Percentiles rank a stretch among this genome's conserved stretches.
These are phyloP conservation scores for Dioszegia aurantiaca DNA, from an alignment of 768 basidiomycete species.

Conservation along the genomic window DNA sequence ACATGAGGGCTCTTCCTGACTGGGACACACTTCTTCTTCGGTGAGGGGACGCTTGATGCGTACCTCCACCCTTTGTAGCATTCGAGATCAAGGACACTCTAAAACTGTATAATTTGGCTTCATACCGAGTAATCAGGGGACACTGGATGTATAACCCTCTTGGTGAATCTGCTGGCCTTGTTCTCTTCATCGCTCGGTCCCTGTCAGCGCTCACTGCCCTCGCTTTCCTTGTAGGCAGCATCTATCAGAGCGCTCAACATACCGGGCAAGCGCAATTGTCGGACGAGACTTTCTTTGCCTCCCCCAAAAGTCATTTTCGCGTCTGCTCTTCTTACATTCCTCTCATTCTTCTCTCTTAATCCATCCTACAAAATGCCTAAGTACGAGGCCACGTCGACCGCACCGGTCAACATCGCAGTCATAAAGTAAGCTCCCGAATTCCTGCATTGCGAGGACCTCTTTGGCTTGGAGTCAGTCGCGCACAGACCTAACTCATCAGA, in stretches of 20 bases:
- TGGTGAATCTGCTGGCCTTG: background rate
- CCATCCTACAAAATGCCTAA: conserved; percentile 14
- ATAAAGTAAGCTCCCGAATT: conserved; percentile 68
- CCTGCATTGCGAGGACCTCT: background rate
- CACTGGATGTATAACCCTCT: conserved; percentile 11
- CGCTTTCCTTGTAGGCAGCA: too few relatives aligned
- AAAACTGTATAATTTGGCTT: background rate
- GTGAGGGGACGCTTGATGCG: conserved; percentile 7
- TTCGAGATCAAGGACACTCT: background rate
- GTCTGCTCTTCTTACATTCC: background rate
- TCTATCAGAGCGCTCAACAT: too few relatives aligned
- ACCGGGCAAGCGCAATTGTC: background rate
- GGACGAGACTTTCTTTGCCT: conserved; percentile 7
- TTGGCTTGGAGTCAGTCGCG: background rate
- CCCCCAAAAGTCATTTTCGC: conserved; percentile 2
- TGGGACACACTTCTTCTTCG: background rate
- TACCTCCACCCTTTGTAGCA: conserved; percentile 3
- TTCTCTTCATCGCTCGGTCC: background rate
- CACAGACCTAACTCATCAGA: conserved; percentile 54
- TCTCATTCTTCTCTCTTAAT: background rate
- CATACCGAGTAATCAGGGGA: background rate
- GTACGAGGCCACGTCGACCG: conserved; percentile 82
- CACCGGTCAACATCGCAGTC: conserved; percentile 96
- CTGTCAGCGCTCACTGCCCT: background rate
- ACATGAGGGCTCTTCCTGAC: background rate